These are phyloP conservation scores for Rubroboletus satanas DNA, from an alignment of 768 basidiomycete species.

Conservation along the genomic window DNA sequence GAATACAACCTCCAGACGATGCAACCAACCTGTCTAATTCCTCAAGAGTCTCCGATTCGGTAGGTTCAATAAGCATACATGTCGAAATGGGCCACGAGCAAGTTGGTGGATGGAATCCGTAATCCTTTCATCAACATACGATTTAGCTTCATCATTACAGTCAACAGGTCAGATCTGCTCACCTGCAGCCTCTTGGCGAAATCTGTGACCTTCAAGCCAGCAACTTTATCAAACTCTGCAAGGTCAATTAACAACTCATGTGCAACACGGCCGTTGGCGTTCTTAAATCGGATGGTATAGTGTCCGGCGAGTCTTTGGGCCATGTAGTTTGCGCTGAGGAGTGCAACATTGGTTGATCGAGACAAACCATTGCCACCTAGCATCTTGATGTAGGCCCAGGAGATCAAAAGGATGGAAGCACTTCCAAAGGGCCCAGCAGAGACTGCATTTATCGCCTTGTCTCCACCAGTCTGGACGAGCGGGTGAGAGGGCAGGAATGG, in stretches of 20 bases:
- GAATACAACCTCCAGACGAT: neutral
- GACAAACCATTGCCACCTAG: slow-evolving; percentile 90
- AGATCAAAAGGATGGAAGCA: slow-evolving; percentile 91
- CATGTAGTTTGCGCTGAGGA: slow-evolving; percentile 98
- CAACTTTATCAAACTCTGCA: slow-evolving; percentile 88
- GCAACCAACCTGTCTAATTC: slow-evolving; percentile 75
- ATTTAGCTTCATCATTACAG: neutral
- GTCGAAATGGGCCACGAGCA: slow-evolving; percentile 98
- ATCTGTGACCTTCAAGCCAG: slow-evolving; percentile 89
- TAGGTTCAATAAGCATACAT: slow-evolving; percentile 97
- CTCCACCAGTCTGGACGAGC: slow-evolving; percentile 57
- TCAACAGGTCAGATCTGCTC: slow-evolving; percentile 1
- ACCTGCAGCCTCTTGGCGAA: slow-evolving; percentile 96
- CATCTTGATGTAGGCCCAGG: slow-evolving; percentile 99
- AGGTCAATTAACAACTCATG: slow-evolving; percentile 96
- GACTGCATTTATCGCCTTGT: slow-evolving; percentile 79
- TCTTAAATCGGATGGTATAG: slow-evolving; percentile 87
- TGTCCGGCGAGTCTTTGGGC: slow-evolving; percentile 79
- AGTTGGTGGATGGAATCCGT: slow-evolving; percentile 94
- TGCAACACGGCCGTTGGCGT: slow-evolving; percentile 86
- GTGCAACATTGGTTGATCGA: slow-evolving; percentile 79
- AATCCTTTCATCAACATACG: slow-evolving; percentile 50
- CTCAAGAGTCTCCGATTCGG: slow-evolving; percentile 90
- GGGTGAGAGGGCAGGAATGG: slow-evolving; percentile 95
- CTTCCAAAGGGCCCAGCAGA: slow-evolving; percentile 93